These are phyloP conservation scores for Amaranthus cruentus DNA, from an alignment of 148 eudicot genomes.

Conservation along the genomic window DNA sequence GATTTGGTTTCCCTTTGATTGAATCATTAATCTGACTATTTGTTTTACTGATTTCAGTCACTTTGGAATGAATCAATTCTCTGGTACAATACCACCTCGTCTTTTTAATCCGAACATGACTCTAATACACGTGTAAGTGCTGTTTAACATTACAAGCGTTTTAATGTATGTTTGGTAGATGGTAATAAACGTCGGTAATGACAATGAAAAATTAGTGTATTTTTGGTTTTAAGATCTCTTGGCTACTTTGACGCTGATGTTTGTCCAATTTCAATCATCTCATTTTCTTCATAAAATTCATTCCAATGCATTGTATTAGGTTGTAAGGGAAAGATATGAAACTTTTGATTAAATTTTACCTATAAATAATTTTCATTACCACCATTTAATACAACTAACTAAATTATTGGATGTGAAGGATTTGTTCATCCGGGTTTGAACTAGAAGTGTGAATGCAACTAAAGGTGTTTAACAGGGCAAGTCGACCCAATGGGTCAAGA, in stretches of 20 bases:
- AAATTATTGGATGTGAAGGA: no score
- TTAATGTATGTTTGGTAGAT: not conserved
- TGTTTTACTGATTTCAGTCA: conserved; percentile 46
- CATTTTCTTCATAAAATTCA: not conserved
- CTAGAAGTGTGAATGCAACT: no score
- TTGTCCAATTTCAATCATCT: not conserved
- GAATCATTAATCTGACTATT: not conserved
- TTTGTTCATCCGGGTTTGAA: no score
- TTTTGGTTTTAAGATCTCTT: not conserved
- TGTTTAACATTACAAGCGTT: not conserved
- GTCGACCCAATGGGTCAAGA: no score
- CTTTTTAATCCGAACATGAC: conserved; percentile 64
- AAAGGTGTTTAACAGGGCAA: no score
- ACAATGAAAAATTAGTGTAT: no score
- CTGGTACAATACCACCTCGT: conserved; percentile 49
- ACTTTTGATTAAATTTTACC: no score
- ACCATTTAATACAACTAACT: no score
- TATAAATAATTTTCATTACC: no score
- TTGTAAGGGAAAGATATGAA: no score
- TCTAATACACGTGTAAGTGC: conserved; percentile 75
- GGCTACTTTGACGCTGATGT: not conserved
- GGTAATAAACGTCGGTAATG: no score
- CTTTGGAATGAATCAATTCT: conserved; percentile 66
- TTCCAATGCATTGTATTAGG: no score
- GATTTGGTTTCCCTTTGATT: not conserved